Base-by-base conservation (phyloP, 139 green algal genomes). In the Mesotaenium endlicherianum region DNA sequence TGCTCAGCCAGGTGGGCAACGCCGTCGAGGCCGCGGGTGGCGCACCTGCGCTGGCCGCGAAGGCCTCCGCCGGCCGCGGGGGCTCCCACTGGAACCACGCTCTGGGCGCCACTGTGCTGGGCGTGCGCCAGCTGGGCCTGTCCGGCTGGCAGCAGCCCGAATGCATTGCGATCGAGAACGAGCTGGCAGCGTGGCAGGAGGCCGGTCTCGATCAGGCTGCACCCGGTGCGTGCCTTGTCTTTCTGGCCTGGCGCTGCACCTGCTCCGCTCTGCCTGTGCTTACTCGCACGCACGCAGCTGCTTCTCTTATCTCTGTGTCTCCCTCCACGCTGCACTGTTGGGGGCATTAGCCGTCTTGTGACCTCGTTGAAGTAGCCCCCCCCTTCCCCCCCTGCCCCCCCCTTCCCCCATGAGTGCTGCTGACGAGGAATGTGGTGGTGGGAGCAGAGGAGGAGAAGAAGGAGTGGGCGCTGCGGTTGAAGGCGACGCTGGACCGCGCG, bases 91-190 rank as follows among this genome's bases (percentile, higher is more conserved):
- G 50, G 26, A 79, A 67, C 50, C 11, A 91, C 50, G 90, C 91
- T 0, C 81, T 97, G 8, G 94, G 91, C 30, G 88, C 90, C 0
- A 85, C 94, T 4, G 91, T 97, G 70, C 86, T 96, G 47, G 92
- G 89, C 26, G 75, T 98, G 55, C 88, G 95, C 0, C 90, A 98
- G 77, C 41, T 98, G 81, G 95, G 94, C 11, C 90, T 98, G 20
- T 90, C 83, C 16, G 91, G 92, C 39, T 95, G 89, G 88, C 80
- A 85, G 45, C 79, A 80, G 2, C 53, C 69, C n/a, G 95, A 98
- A 90, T 96, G 94, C 77, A 80, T 95, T 64, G 92, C 91, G 1
- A 55, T 98, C 58, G 95, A 98, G 83, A 92, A 93, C 40, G 95
- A 98, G 87, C 86, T 98, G 31, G 74, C 88, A 16, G 83, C 90